Percentiles rank a stretch among this genome's conserved stretches.
phyloP scores from a whole-genome alignment of 1,284 basidiomycete genomes.

The Phylloporus gajari region DNA sequence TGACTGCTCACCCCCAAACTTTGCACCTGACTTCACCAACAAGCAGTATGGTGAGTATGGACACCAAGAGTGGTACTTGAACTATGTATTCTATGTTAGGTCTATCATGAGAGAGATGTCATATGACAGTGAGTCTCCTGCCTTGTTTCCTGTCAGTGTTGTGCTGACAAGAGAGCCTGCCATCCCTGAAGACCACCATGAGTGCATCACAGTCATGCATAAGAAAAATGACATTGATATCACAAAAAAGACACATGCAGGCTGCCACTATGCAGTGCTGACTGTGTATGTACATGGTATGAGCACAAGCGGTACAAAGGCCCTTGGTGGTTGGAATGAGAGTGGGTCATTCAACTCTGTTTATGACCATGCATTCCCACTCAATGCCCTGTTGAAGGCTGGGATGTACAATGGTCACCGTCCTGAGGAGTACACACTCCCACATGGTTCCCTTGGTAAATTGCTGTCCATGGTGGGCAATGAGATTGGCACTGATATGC shows the following conservation, averaged over 20 bases:
- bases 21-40: conserved; percentile 33
- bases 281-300: conserved; percentile 5
- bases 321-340: conserved; percentile 17
- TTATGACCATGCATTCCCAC: conserved; percentile 10
- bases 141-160: not conserved
- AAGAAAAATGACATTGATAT: conserved; percentile 13
- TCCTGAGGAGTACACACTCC: not conserved
- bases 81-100: conserved; percentile 30
- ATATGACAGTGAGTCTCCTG: conserved; percentile 12
- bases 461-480: not conserved
- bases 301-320: conserved; percentile 6
- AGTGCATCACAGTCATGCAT: conserved; percentile 13
- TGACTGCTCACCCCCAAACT: conserved; percentile 21
- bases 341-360: conserved; percentile 14
- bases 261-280: conserved; percentile 11
- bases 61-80: conserved; percentile 35
- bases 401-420: not conserved
- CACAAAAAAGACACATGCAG: conserved; percentile 13
- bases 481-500: not conserved
- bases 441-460: not conserved
- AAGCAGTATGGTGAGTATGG: conserved; percentile 34
- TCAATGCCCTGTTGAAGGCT: not conserved
- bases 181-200: conserved; percentile 6
- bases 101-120: conserved; percentile 16
- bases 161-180: not conserved